Base-by-base conservation (phyloP, 805 yeast genomes). In the Metschnikowia koreensis region DNA sequence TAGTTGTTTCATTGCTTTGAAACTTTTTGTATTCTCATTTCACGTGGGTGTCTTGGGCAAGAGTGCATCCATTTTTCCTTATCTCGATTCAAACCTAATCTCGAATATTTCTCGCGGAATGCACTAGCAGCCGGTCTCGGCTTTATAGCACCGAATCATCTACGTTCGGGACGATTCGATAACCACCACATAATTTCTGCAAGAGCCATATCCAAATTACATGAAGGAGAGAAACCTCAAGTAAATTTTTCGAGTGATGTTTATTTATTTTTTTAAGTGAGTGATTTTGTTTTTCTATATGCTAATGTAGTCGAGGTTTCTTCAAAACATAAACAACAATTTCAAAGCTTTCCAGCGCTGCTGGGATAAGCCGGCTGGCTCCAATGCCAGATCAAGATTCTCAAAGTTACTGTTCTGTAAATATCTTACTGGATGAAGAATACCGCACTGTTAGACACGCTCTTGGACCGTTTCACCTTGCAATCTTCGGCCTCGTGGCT, bases 381-480 rank as follows among this genome's bases (percentile, higher is more conserved):
- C 22, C 22, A 22, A 22, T 22, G 22, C 22, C 4, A 22, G 22
- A 4, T 22, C 22, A 4, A 22, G 22, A 22, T 22, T 22, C 22
- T 22, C 4, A 22, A 22, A 27, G 27, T 31, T 7, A 7, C 8
- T 42, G 38, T 9, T 6, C 27, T 17, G 27, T 38, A 22, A 22
- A 22, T 22, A 22, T 22, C 22, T 39, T 38, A 56, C 11, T 56
- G 58, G 28, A 56, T 53, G 49, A 54, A 56, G 33, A 56, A 56
- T 22, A 50, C 31, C 29, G 59, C 46, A 39, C 49, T 53, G 44
- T 36, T 38, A 44, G 38, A 49, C 47, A 44, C 38, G 42, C 55
- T 52, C 49, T 52, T 56, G 38, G 56, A 41, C 34, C 60, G 51
- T 53, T 56, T 54, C 22, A 46, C 51, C 12, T 47, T 52, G 37